These are phyloP conservation scores for Ascobolus immersus DNA, from an alignment of 495 filamentous ascomycete species.

Conservation along the genomic window DNA sequence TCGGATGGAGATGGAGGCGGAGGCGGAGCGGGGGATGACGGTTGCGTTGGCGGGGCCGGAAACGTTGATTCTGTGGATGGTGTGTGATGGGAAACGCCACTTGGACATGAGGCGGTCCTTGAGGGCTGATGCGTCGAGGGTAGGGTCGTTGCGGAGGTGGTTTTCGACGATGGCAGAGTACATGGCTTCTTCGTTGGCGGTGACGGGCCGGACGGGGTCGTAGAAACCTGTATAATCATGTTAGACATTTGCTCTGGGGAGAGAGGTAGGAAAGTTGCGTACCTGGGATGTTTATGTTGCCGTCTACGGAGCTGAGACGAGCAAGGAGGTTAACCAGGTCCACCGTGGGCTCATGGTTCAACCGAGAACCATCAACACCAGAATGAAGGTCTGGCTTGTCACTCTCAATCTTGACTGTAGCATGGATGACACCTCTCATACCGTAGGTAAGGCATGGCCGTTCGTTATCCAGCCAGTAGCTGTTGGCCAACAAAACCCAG, in stretches of 20 bases:
- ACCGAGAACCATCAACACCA: constrained; percentile 73
- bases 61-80: constrained; percentile 76
- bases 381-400: constrained; percentile 76
- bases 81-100: constrained; percentile 89
- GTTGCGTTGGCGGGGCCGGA: constrained; percentile 58
- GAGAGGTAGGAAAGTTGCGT: background rate
- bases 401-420: constrained; percentile 64
- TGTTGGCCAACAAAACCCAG: constrained; percentile 84
- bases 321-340: constrained; percentile 63
- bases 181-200: constrained; percentile 46
- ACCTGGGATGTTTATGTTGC: constrained; percentile 31
- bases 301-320: constrained; percentile 45
- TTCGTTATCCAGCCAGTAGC: constrained; percentile 93
- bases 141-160: constrained; percentile 32
- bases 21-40: constrained; percentile 66
- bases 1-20: constrained; percentile 64
- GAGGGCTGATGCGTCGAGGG: constrained; percentile 4
- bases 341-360: constrained; percentile 71
- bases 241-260: background rate
- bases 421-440: constrained; percentile 79
- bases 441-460: constrained; percentile 91
- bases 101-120: constrained; percentile 44
- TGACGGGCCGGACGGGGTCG: constrained; percentile 51
- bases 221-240: constrained; percentile 44
- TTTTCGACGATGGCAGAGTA: constrained; percentile 63